These are phyloP conservation scores for Chlamydomonas incerta DNA, from an alignment of 139 green algal genomes.

Conservation along the genomic window DNA sequence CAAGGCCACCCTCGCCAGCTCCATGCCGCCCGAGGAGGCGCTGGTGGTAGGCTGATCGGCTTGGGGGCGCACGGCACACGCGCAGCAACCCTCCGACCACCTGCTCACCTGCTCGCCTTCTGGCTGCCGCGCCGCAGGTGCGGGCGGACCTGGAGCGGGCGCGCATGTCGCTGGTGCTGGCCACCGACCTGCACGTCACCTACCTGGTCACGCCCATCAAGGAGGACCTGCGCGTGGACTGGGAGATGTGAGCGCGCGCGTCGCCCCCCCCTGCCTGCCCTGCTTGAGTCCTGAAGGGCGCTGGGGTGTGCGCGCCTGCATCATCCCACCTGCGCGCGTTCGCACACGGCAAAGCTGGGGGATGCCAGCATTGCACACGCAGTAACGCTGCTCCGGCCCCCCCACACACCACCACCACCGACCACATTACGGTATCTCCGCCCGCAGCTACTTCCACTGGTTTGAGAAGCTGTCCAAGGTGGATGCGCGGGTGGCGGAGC, in stretches of 20 bases:
- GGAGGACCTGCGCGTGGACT: constrained; percentile 61
- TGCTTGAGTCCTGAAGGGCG: too few species aligned
- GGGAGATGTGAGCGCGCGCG: constrained; percentile 45
- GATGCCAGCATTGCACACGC: too few species aligned
- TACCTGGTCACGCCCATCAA: constrained; percentile 84
- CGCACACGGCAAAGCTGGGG: too few species aligned
- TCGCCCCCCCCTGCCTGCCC: too few species aligned
- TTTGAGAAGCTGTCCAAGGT: constrained; percentile 36
- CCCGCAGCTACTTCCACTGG: constrained; percentile 41
- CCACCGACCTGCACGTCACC: constrained; percentile 89
- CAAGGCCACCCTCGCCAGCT: constrained; percentile 69
- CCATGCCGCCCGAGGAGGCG: constrained; percentile 74
- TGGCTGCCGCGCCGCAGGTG: too few species aligned
- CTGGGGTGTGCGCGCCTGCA: too few species aligned
- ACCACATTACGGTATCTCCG: neutral
- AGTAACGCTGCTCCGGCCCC: too few species aligned
- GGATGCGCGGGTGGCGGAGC: constrained; percentile 57
- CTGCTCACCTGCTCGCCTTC: too few species aligned
- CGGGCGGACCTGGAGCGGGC: constrained; percentile 76
- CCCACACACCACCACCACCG: neutral
- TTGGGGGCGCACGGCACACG: too few species aligned
- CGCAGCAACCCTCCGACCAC: too few species aligned
- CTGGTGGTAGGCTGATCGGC: constrained; percentile 55
- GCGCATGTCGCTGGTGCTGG: constrained; percentile 70
- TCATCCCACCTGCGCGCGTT: too few species aligned